phyloP scores from a whole-genome alignment of 495 filamentous ascomycete species.

The Podospora pseudopauciseta region DNA sequence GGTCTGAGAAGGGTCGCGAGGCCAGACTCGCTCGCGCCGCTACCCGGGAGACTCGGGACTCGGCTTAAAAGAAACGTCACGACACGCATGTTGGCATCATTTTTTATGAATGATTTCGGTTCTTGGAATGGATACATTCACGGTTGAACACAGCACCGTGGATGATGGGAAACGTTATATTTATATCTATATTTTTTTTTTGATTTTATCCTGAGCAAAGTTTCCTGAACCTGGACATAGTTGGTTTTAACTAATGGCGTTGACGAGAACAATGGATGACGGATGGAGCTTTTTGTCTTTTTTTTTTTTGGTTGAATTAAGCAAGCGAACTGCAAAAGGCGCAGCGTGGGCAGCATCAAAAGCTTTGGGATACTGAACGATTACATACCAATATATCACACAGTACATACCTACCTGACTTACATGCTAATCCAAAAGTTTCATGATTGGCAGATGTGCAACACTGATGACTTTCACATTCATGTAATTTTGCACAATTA shows the following conservation, averaged over 20 bases:
- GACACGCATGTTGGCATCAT: not conserved
- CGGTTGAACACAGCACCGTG: not conserved
- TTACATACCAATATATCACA: not conserved
- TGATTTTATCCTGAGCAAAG: not conserved
- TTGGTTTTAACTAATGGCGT: not conserved
- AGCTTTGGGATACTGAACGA: not conserved
- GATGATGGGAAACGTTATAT: not conserved
- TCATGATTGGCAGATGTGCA: not conserved
- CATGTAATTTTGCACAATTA: not conserved
- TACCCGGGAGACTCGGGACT: conserved; percentile 30
- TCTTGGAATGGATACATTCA: conserved; percentile 4
- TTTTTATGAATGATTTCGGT: not conserved
- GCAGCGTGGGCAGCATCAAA: not conserved
- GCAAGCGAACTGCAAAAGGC: not conserved
- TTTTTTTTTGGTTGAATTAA: not conserved
- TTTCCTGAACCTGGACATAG: not conserved
- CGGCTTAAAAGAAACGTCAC: not conserved
- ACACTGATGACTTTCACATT: not conserved
- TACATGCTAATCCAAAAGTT: not conserved
- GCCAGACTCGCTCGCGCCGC: conserved; percentile 39
- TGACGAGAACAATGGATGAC: not conserved
- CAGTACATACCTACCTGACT: not conserved
- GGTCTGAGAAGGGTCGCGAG: conserved; percentile 82
- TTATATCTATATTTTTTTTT: not conserved
- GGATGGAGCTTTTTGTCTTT: not conserved